Percentiles rank a stretch among this genome's conserved stretches.
Evolutionary conservation across 768 basidiomycete species (phyloP).

Genomic region (Lentinula detonsa): DNA sequence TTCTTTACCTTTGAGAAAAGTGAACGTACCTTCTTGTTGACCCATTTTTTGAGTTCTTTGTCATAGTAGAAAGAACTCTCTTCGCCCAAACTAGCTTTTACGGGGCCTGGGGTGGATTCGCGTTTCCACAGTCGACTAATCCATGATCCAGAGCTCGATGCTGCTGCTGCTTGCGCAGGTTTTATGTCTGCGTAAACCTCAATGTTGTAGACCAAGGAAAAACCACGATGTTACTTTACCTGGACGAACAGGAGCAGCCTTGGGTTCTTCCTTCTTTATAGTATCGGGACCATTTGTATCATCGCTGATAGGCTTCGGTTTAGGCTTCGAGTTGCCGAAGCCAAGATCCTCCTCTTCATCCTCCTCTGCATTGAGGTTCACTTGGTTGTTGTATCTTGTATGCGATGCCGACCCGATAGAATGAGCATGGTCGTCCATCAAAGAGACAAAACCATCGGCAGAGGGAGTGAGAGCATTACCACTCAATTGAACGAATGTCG

Average conservation of each 20-base stretch:
- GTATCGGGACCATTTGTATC: constrained; percentile 14
- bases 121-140: constrained; percentile 78
- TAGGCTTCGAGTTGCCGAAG: constrained; percentile 66
- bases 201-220: neutral
- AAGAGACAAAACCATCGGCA: constrained; percentile 68
- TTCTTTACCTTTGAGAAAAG: neutral
- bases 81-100: constrained; percentile 91
- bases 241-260: constrained; percentile 18
- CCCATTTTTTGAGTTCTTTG: constrained; percentile 92
- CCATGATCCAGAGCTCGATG: constrained; percentile 49
- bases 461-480: constrained; percentile 31
- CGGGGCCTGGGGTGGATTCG: constrained; percentile 57
- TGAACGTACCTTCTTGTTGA: constrained; percentile 77
- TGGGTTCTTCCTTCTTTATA: constrained; percentile 5
- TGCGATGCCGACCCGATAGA: constrained; percentile 24
- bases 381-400: constrained; percentile 1
- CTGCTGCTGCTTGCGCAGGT: neutral
- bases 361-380: constrained; percentile 24
- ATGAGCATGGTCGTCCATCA: constrained; percentile 64
- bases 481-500: constrained; percentile 57
- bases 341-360: constrained; percentile 89
- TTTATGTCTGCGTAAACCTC: neutral
- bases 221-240: constrained; percentile 18
- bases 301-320: constrained; percentile 28
- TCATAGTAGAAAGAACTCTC: constrained; percentile 90